Base-by-base conservation (phyloP, 257 asterid species). In the Solanum ahanhuiri region DNA sequence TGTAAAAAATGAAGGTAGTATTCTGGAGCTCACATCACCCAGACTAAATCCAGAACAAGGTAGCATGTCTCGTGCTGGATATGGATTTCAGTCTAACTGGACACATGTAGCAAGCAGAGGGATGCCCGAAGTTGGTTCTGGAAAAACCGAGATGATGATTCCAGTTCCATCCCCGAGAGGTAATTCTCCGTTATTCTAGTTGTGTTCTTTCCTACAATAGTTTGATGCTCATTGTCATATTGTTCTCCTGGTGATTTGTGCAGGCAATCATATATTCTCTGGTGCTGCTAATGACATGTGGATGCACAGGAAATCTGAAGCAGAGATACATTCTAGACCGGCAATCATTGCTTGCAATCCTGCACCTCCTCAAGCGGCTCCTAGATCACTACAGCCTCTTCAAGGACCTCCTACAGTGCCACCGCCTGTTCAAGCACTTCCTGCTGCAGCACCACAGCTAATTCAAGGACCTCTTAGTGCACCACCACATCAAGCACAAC, bases 11-110 rank as follows among this genome's bases (percentile, higher is more conserved):
- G 98, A 92, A 28, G 83, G 82, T 86, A 89, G 83, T 90, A 31
- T 91, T 60, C 73, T 88, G 88, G 98, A 92, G 90, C 95, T 95
- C 86, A 41, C 92, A 41, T 95, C 98, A 81, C 98, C 98, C 69
- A 93, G 96, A 88, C 88, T 89, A 67, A 90, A 91, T 88, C 93
- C 92, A 73, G 98, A 94, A 85, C 90, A 89, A 87, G 94, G 95
- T 73, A 92, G 93, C 76, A 83, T 81, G 85, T 83, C 90, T 87
- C 95, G 90, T 88, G 86, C 87, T 85, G 90, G 90, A 67, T 94
- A 89, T 87, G 76, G 90, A 48, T 92, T 92, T 91, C 96, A 91
- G 86, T 75, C 99, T 43, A 89, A 91, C 85, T 94, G 98, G 99
- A 75, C 90, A 33, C 85, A 89, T 84, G 34, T 81, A 82, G 67